These are phyloP conservation scores for Aspergillus spinulosporus DNA, from an alignment of 2,329 filamentous ascomycete species.

Conservation along the genomic window DNA sequence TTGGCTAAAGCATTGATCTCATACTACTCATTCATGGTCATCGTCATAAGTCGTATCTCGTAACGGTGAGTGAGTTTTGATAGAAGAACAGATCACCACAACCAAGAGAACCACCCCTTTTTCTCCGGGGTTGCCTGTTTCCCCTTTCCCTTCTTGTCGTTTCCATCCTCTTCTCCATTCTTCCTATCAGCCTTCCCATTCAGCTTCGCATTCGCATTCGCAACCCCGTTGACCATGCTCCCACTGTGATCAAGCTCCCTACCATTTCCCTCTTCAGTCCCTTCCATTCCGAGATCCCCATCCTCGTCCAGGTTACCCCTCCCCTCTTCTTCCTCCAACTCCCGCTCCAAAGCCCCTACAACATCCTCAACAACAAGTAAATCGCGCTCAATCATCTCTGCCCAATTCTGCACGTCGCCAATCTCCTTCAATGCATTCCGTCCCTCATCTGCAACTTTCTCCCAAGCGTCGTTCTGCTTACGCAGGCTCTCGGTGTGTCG, in stretches of 20 bases:
- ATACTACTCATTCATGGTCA: background rate
- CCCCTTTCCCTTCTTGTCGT: background rate
- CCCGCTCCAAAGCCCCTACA: conserved; percentile 39
- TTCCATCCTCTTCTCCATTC: conserved; percentile 4
- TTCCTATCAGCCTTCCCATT: conserved; percentile 9
- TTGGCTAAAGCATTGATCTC: background rate
- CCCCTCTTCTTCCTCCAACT: conserved; percentile 29
- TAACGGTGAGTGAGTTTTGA: too few species aligned
- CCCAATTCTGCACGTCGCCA: conserved; percentile 67
- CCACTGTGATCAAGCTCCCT: background rate
- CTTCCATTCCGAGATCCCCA: background rate
- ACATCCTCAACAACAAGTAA: conserved; percentile 45
- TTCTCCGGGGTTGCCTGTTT: conserved; percentile 2
- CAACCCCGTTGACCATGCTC: conserved; percentile 2
- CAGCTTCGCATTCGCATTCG: background rate
- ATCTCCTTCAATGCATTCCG: conserved; percentile 61
- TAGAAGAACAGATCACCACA: background rate
- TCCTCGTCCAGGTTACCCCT: conserved; percentile 8
- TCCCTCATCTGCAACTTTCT: conserved; percentile 56
- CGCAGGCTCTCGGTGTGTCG: conserved; percentile 51
- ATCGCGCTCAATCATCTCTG: conserved; percentile 59
- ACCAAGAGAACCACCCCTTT: conserved; percentile 14
- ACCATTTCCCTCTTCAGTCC: too few species aligned
- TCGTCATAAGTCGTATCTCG: conserved; percentile 1
- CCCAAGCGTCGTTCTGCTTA: conserved; percentile 56